phyloP scores from a whole-genome alignment of 208 protist genomes.

The Leishmania gerbilli region DNA sequence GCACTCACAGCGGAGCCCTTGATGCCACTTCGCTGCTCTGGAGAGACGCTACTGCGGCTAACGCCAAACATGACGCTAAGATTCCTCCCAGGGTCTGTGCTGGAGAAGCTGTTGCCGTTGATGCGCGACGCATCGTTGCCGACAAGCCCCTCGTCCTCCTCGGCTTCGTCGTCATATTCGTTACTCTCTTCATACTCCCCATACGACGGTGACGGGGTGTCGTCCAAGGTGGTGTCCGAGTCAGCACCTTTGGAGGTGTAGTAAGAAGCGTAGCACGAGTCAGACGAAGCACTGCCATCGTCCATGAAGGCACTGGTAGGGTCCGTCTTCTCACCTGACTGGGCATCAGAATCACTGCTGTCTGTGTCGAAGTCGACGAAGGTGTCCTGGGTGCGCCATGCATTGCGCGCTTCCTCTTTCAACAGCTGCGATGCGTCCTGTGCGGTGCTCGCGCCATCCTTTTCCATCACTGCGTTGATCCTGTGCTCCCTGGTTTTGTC shows the following conservation, averaged over 20 bases:
- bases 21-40: background rate
- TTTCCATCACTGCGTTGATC: background rate
- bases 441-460: background rate
- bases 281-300: background rate
- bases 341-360: background rate
- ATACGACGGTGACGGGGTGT: background rate
- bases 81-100: background rate
- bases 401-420: background rate
- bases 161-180: background rate
- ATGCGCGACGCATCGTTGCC: background rate
- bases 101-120: background rate
- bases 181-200: background rate
- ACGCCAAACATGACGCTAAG: background rate
- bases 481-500: background rate
- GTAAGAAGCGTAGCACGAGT: background rate
- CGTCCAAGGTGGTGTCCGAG: background rate
- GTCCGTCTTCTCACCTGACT: background rate
- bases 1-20: conserved; percentile 5
- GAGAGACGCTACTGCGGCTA: background rate
- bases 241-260: background rate
- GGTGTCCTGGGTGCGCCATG: background rate
- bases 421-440: background rate
- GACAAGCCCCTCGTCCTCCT: background rate
- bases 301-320: background rate
- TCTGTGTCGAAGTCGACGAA: background rate